phyloP scores from a whole-genome alignment of 164 flowering plant species.

The Kalanchoe fedtschenkoi region DNA sequence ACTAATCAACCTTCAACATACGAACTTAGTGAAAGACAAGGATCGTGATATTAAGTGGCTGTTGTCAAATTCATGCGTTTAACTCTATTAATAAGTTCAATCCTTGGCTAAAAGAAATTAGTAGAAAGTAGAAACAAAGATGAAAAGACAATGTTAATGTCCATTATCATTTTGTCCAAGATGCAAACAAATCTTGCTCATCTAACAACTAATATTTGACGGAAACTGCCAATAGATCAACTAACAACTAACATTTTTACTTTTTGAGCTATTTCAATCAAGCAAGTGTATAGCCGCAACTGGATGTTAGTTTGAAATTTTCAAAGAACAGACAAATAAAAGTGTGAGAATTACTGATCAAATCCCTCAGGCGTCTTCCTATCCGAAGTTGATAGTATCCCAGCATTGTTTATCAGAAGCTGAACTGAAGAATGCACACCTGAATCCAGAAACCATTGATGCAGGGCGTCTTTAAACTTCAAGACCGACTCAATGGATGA shows the following conservation, averaged over 20 bases:
- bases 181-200: too few species aligned
- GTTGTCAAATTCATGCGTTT: neutral
- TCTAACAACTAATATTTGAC: neutral
- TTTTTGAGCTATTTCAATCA: neutral
- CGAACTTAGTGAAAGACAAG: neutral
- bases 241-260: neutral
- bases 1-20: neutral
- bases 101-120: neutral
- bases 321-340: neutral
- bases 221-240: neutral
- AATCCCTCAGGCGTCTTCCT: conserved; percentile 56
- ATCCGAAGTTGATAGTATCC: conserved; percentile 69
- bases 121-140: neutral
- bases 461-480: conserved; percentile 46
- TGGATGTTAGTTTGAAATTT: neutral
- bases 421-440: conserved; percentile 67
- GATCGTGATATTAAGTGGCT: neutral
- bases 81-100: neutral
- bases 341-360: conserved; percentile 50
- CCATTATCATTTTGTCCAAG: neutral
- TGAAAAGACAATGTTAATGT: neutral
- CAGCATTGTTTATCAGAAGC: conserved; percentile 87
- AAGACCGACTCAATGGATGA: conserved; percentile 58
- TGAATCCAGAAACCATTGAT: conserved; percentile 61
- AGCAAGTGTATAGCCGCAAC: neutral